Base-by-base conservation (phyloP, 2,329 filamentous ascomycete species). In the Botrytis porri region DNA sequence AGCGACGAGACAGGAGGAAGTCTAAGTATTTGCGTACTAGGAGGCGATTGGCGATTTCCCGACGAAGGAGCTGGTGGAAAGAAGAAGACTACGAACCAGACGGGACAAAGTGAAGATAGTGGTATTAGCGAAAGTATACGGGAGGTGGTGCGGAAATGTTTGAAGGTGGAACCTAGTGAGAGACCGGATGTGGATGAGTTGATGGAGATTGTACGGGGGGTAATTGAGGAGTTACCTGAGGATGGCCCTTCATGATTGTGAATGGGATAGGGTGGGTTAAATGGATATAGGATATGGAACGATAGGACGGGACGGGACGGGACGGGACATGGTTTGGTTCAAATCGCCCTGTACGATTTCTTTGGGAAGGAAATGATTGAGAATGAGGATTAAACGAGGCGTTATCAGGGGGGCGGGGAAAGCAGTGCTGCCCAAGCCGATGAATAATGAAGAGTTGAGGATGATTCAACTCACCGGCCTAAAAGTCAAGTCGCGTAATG, bases 1-100 rank as follows among this genome's bases (percentile, higher is more conserved):
- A 95, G 92, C 77, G 96, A 99, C 82, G 95, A 99, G 85, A 98
- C 96, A 0, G 96, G 96, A 76, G 96, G 96, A 62, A 96, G 92
- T 76, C 84, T 99, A 76, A 97, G 93, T 77, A 92, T 98, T 77
- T 98, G 95, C 81, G 93, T 98, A 29, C 85, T 97, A 25, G 93
- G 94, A 74, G 96, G 95, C 57, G 95, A 98, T 83, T 99, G 96
- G 95, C 88, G 94, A 69, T 99, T 98, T 82, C 96, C 96, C 0
- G 95, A 97, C 78, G 95, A 98, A 81, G 90, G 91, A 0, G 88
- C 88, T 6, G 86, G 86, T 61, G 88, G 88, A 25, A 80, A 80
- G 76, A 81, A 77, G 81, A 83, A 74, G 79, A 80, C 75, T 71
- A 79, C 70, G 71, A 82, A 77, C 63, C 79, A 80, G 76, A 75